Evolutionary conservation across 2,329 filamentous ascomycete genomes (phyloP).

Genomic region (Rutstroemia sp.): DNA sequence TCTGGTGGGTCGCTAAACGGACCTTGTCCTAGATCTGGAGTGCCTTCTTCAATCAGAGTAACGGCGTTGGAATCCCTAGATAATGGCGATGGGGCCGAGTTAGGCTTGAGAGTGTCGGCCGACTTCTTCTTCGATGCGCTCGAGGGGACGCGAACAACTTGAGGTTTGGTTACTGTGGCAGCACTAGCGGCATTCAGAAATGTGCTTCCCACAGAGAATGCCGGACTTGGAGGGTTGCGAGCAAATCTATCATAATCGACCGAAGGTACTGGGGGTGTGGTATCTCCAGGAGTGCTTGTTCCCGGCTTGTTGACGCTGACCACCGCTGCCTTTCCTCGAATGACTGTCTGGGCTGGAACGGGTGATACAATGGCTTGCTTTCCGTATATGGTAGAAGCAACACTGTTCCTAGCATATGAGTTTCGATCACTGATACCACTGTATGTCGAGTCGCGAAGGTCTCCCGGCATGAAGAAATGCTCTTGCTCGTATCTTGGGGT

Average conservation of each 20-base stretch:
- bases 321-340: conserved; percentile 82
- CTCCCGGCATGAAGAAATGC: conserved; percentile 88
- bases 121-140: conserved; percentile 41
- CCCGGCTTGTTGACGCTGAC: conserved; percentile 77
- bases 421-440: conserved; percentile 63
- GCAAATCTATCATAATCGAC: conserved; percentile 59
- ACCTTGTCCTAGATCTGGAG: conserved; percentile 44
- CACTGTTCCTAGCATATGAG: conserved; percentile 61
- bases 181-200: conserved; percentile 59
- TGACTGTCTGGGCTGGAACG: conserved; percentile 74
- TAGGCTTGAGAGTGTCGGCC: conserved; percentile 7
- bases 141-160: conserved; percentile 50
- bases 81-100: conserved; percentile 5
- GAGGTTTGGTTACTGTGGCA: conserved; percentile 49
- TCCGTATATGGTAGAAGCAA: conserved; percentile 90
- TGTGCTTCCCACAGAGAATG: conserved; percentile 61
- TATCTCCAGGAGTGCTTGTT: conserved; percentile 44
- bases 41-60: conserved; percentile 45
- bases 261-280: conserved; percentile 63
- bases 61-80: conserved; percentile 37
- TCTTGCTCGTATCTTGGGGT: conserved; percentile 64
- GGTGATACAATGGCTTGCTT: conserved; percentile 80
- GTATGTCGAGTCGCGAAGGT: conserved; percentile 86
- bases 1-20: conserved; percentile 52
- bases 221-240: conserved; percentile 44